Evolutionary conservation across 2,329 filamentous ascomycete species (phyloP), one percentile per base, ranked within the genome.

Genomic region (Cladosporium sp.): DNA sequence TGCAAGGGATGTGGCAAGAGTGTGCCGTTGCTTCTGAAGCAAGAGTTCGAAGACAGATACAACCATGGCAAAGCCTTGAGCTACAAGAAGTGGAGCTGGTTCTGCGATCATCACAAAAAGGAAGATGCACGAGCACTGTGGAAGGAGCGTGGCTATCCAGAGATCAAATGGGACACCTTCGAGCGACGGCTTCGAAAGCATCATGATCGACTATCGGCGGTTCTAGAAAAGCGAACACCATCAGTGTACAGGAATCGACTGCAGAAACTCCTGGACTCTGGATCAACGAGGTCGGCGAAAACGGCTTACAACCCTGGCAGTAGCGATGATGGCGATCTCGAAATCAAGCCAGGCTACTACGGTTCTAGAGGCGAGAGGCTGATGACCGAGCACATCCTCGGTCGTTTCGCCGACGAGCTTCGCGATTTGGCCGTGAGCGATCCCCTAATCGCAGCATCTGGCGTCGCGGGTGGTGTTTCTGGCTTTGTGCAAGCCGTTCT

Each of bases 401-500:
- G 56, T 11, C 47, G 61, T 15, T 67, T 74, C 40, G 61, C 66
- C 2, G 59, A 62, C 15, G 60, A 67, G 28, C 61, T 74, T 12
- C 67, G 71, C 15, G 50, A 58, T 14, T 62, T 65, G 19, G 68
- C 71, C 2, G 62, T 54, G 3, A 65, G 62, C 19, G 70, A 73
- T 58, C 62, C 64, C 17, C 61, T 73, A 14, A 61, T 74, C n/a
- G 63, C 68, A 2, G 56, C 67, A 22, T 62, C 66, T 9, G 71
- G 71, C 12, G 64, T 69, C 3, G 63, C 66, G 34, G 72, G 72
- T 7, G 72, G 72, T 19, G 65, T 74, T 2, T 68, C 69, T 14
- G 72, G 71, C 0, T 74, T 69, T 52, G 66, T 74, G 9, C 70
- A 74, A 43, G 64, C 66, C 11, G 71, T 75, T 1, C 61, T 75